Percentiles rank a stretch among this genome's conserved stretches.
Conservation (phyloP, 2,329 filamentous ascomycete species). For the Beauveria pseudobassiana region DNA sequence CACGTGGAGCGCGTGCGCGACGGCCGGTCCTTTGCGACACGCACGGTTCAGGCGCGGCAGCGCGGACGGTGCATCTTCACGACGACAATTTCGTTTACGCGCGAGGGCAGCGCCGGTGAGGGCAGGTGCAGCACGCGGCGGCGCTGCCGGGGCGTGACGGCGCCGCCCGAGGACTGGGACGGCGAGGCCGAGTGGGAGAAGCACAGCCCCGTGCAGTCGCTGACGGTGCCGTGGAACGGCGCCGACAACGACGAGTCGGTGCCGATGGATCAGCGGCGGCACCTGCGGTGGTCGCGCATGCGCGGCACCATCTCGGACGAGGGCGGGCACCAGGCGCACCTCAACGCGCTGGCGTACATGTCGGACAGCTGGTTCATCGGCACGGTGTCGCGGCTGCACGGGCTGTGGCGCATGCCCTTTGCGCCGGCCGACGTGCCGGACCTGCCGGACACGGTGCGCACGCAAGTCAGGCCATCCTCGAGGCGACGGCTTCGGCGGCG, state of each 20-base stretch:
- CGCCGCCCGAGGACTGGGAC: slow-evolving; percentile 31
- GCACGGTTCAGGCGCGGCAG: slow-evolving; percentile 94
- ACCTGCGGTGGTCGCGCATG: slow-evolving; percentile 68
- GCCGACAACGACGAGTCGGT: slow-evolving; percentile 29
- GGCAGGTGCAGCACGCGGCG: slow-evolving; percentile 57
- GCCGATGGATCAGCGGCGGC: slow-evolving; percentile 55
- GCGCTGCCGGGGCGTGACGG: slow-evolving; percentile 43
- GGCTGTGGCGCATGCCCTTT: slow-evolving; percentile 65
- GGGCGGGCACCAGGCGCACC: slow-evolving; percentile 72
- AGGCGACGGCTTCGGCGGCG: slow-evolving; percentile 28
- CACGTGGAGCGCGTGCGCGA: slow-evolving; percentile 92
- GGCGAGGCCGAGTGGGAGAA: slow-evolving; percentile 42
- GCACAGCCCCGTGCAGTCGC: slow-evolving; percentile 42
- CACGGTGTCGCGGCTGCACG: slow-evolving; percentile 74
- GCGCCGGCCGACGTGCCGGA: slow-evolving; percentile 45
- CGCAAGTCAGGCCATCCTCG: slow-evolving; percentile 31
- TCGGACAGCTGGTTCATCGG: slow-evolving; percentile 91
- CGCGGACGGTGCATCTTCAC: slow-evolving; percentile 88
- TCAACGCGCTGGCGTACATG: slow-evolving; percentile 87
- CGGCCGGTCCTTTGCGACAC: slow-evolving; percentile 80
- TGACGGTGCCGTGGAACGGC: slow-evolving; percentile 21
- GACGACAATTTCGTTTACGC: slow-evolving; percentile 83
- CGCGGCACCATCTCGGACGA: slow-evolving; percentile 64
- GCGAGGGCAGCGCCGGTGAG: slow-evolving; percentile 48
- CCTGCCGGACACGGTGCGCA: slow-evolving; percentile 34